A percentile compares a stretch with the other conserved stretches of the same genome.
These are phyloP conservation scores for Fusarium beomiforme DNA, from an alignment of 2,329 filamentous ascomycete genomes.

Conservation along the genomic window DNA sequence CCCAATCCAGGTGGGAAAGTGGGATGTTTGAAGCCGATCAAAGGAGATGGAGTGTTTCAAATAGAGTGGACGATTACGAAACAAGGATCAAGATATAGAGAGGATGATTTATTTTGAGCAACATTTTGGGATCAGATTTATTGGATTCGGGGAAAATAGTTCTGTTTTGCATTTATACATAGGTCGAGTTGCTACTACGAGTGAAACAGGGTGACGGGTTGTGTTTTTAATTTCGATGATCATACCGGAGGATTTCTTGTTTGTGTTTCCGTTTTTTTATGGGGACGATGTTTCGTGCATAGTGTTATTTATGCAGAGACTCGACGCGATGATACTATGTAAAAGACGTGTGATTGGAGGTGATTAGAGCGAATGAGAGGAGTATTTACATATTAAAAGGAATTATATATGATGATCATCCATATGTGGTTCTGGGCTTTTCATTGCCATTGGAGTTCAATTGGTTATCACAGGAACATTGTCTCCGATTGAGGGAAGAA, in stretches of 20 bases:
- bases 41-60: slow-evolving; percentile 37
- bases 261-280: slow-evolving; percentile 15
- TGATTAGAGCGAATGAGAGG: neutral
- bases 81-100: slow-evolving; percentile 15
- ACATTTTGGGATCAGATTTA: neutral
- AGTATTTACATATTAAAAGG: neutral
- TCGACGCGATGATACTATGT: neutral
- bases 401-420: neutral
- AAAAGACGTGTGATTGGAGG: neutral
- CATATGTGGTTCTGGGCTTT: neutral
- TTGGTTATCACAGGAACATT: neutral
- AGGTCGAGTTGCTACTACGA: neutral
- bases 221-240: slow-evolving; percentile 22
- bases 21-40: slow-evolving; percentile 20
- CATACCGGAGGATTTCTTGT: slow-evolving; percentile 20
- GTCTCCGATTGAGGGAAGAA: neutral
- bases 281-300: slow-evolving; percentile 16
- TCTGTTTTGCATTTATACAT: neutral
- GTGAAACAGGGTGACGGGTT: neutral
- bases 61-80: slow-evolving; percentile 31
- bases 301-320: slow-evolving; percentile 21
- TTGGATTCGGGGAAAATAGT: neutral
- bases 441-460: neutral
- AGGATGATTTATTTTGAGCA: neutral
- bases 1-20: neutral